phyloP scores from a whole-genome alignment of 2,329 filamentous ascomycete genomes.

The Trichoderma atroviride region DNA sequence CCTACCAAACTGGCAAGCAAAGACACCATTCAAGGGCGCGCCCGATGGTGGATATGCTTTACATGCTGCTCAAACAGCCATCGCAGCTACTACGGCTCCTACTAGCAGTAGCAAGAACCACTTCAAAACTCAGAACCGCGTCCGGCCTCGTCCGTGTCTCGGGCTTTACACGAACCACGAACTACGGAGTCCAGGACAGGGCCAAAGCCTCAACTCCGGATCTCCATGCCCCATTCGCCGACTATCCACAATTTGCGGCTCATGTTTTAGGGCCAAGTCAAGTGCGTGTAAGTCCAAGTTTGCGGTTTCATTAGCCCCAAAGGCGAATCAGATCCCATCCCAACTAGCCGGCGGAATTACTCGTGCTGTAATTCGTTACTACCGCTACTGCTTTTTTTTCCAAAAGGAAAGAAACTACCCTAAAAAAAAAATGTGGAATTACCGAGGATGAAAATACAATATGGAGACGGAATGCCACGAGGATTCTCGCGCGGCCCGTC shows the following conservation, averaged over 20 bases:
- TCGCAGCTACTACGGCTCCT: neutral
- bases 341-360: neutral
- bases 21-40: neutral
- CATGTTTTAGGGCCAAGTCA: constrained; percentile 1
- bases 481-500: constrained; percentile 24
- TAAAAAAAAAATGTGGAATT: neutral
- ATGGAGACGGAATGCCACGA: constrained; percentile 22
- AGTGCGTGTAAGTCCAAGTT: neutral
- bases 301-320: neutral
- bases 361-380: neutral
- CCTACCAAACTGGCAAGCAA: neutral
- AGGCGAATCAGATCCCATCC: neutral
- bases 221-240: neutral
- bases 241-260: constrained; percentile 15
- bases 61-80: neutral
- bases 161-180: neutral
- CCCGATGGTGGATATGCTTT: neutral
- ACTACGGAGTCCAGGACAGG: neutral
- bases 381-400: neutral
- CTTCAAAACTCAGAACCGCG: neutral
- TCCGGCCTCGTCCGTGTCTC: neutral
- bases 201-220: neutral
- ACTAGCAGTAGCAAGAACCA: neutral
- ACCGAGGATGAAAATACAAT: neutral
- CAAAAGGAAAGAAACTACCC: neutral